Conservation (phyloP, 2,329 filamentous ascomycete species). For the Nothopassalora personata region DNA sequence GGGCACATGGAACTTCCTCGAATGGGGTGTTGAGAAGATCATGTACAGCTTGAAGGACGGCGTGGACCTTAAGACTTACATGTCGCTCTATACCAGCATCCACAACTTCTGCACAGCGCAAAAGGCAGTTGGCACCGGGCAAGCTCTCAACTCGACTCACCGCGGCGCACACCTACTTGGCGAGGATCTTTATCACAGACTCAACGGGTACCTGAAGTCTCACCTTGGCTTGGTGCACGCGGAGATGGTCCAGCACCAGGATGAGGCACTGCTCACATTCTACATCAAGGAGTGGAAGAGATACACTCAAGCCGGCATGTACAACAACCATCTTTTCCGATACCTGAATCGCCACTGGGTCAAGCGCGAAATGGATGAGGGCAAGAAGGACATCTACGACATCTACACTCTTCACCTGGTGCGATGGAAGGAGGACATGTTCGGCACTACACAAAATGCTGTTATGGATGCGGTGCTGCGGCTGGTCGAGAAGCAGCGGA, state of each 20-base stretch:
- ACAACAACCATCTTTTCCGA: constrained; percentile 92
- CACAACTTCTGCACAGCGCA: constrained; percentile 99
- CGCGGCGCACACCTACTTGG: constrained; percentile 87
- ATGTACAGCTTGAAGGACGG: constrained; percentile 90
- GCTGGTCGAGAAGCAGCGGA: constrained; percentile 93
- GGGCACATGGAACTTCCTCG: constrained; percentile 71
- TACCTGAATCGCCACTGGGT: constrained; percentile 99
- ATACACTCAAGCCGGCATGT: constrained; percentile 93
- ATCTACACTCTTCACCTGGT: constrained; percentile 96
- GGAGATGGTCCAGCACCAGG: constrained; percentile 71
- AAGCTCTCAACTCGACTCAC: constrained; percentile 48
- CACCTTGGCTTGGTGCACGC: constrained; percentile 69
- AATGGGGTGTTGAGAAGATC: constrained; percentile 82
- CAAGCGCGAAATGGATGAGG: constrained; percentile 96
- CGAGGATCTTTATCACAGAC: constrained; percentile 89
- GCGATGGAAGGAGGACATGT: constrained; percentile 90
- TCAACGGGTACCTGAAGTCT: constrained; percentile 74
- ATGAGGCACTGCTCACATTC: constrained; percentile 83
- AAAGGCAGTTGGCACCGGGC: constrained; percentile 64
- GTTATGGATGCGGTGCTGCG: constrained; percentile 95
- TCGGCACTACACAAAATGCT: constrained; percentile 72
- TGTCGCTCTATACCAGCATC: constrained; percentile 94
- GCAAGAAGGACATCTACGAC: constrained; percentile 96
- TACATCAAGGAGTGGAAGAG: constrained; percentile 97
- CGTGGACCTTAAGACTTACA: constrained; percentile 94